Percentiles rank a stretch among this genome's conserved stretches.
Evolutionary conservation across 2,329 filamentous ascomycete genomes (phyloP).

Genomic region (Xylariaceae sp.): DNA sequence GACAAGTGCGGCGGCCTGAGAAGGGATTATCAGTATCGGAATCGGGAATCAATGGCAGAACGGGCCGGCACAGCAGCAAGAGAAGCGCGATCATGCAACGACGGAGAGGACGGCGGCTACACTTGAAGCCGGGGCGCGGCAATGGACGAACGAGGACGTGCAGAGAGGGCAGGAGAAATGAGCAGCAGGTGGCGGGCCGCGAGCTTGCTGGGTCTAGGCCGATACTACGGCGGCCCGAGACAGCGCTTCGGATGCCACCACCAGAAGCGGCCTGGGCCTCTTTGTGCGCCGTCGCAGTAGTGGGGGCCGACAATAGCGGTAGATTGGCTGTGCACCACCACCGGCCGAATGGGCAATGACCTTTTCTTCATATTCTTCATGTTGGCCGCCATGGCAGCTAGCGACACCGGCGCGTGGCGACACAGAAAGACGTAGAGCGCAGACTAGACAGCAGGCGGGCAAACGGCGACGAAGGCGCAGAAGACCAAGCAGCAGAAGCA

Average conservation of each 20-base stretch:
- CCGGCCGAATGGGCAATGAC: no score
- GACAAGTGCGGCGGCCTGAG: constrained; percentile 48
- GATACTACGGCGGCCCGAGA: background rate
- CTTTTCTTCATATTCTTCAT: constrained; percentile 20
- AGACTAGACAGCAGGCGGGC: no score
- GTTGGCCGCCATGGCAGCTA: constrained; percentile 13
- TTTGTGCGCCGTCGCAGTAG: constrained; percentile 4
- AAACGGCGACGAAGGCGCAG: background rate
- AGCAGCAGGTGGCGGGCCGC: constrained; percentile 9
- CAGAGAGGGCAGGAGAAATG: constrained; percentile 1
- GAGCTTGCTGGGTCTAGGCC: constrained; percentile 5
- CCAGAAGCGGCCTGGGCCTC: background rate
- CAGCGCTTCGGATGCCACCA: constrained; percentile 1
- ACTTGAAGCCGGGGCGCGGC: constrained; percentile 12
- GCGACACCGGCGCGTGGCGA: constrained; percentile 5
- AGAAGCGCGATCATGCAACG: background rate
- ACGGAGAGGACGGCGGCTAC: constrained; percentile 2
- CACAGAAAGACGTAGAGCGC: no score
- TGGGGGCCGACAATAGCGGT: no score
- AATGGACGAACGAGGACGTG: background rate
- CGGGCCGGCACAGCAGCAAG: no score
- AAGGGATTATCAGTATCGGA: constrained; percentile 7
- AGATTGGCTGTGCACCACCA: no score
- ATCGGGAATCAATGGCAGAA: background rate
- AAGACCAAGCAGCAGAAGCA: no score